These are phyloP conservation scores for Ceratopteris richardii DNA, from an alignment of 75 land plant genomes.

Conservation along the genomic window DNA sequence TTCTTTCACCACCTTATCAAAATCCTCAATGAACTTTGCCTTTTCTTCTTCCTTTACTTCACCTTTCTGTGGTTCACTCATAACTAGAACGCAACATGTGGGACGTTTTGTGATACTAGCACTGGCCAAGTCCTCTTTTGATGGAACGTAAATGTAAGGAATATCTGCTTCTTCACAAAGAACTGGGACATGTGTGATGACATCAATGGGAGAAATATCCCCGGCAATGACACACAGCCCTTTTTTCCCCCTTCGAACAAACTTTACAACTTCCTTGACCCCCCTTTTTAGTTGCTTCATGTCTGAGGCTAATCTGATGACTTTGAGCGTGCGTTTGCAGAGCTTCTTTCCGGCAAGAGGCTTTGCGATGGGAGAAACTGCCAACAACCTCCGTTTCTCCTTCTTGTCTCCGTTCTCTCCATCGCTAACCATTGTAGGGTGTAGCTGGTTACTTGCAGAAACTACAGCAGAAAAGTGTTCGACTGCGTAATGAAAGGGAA, in stretches of 20 bases:
- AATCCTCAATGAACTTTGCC: conserved; percentile 56
- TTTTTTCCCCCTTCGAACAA: conserved; percentile 74
- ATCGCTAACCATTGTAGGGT: no score
- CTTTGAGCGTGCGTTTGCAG: conserved; percentile 71
- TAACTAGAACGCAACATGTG: conserved; percentile 77
- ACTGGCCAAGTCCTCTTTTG: conserved; percentile 92
- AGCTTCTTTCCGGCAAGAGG: no score
- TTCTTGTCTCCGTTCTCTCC: conserved; percentile 68
- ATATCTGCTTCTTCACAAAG: no score
- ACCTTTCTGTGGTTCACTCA: conserved; percentile 69
- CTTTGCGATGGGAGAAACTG: conserved; percentile 90
- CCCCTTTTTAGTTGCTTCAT: conserved; percentile 84
- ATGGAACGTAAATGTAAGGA: conserved; percentile 89
- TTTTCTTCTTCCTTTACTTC: conserved; percentile 51
- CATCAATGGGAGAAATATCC: conserved; percentile 94
- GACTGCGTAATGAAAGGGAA: no score
- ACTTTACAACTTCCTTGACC: conserved; percentile 96
- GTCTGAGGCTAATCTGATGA: conserved; percentile 89
- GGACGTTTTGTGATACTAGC: conserved; percentile 92
- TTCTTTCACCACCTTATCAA: conserved; percentile 52
- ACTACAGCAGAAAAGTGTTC: no score
- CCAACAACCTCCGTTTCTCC: conserved; percentile 46
- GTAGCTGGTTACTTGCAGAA: no score
- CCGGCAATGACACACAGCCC: conserved; percentile 98
- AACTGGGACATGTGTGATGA: conserved; percentile 94